phyloP scores from a whole-genome alignment of 2,329 filamentous ascomycete genomes.

The Alternaria incomplexa region DNA sequence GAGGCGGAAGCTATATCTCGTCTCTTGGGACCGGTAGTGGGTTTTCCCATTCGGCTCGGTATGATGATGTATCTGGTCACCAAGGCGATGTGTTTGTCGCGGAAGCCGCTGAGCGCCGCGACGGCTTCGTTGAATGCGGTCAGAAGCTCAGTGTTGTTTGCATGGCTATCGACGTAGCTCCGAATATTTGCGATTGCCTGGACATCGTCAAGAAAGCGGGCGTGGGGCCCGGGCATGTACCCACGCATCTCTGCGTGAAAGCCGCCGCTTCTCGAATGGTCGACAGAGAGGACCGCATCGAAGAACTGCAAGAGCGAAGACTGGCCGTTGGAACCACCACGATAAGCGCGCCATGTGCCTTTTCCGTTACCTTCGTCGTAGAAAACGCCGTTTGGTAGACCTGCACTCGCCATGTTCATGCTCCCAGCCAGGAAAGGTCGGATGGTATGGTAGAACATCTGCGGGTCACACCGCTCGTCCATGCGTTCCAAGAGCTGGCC shows the following conservation, averaged over 20 bases:
- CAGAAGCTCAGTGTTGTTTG: slow-evolving; percentile 43
- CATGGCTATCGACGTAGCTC: slow-evolving; percentile 48
- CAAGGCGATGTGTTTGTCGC: slow-evolving; percentile 60
- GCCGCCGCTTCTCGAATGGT: slow-evolving; percentile 51
- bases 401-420: slow-evolving; percentile 60
- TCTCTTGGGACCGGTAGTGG: slow-evolving; percentile 26
- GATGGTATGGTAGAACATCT: slow-evolving; percentile 60
- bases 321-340: slow-evolving; percentile 62
- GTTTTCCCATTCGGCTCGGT: slow-evolving; percentile 42
- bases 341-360: slow-evolving; percentile 58
- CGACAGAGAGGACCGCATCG: slow-evolving; percentile 59
- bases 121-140: slow-evolving; percentile 57
- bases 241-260: slow-evolving; percentile 56
- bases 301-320: slow-evolving; percentile 62
- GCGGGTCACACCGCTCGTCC: slow-evolving; percentile 57
- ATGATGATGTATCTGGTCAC: slow-evolving; percentile 61
- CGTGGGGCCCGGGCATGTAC: slow-evolving; percentile 62
- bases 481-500: slow-evolving; percentile 55
- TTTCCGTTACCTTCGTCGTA: slow-evolving; percentile 58
- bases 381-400: slow-evolving; percentile 59
- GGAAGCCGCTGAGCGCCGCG: slow-evolving; percentile 53
- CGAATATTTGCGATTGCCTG: slow-evolving; percentile 55
- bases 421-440: slow-evolving; percentile 60
- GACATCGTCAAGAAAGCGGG: slow-evolving; percentile 58
- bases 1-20: slow-evolving; percentile 56